These are phyloP conservation scores for Coemansia sp. DNA, from an alignment of 192 early-diverging fungal species.

Conservation along the genomic window DNA sequence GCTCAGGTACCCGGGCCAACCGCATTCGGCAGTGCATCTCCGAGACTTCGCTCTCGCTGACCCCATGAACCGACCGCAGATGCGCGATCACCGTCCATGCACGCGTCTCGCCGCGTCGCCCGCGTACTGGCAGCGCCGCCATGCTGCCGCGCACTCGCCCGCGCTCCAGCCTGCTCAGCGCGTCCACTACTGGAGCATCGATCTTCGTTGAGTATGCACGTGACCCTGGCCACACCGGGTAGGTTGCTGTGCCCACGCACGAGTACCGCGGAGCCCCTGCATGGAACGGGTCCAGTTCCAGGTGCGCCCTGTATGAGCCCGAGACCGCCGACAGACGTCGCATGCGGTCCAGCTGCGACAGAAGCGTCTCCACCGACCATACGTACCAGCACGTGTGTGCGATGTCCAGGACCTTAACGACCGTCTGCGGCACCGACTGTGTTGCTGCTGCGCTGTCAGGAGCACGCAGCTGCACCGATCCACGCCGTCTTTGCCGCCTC, in stretches of 20 bases:
- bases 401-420: conserved; percentile 56
- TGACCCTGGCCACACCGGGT: conserved; percentile 45
- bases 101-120: not conserved
- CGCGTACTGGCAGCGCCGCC: conserved; percentile 35
- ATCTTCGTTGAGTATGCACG: conserved; percentile 42
- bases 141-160: conserved; percentile 28
- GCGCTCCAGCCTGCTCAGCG: conserved; percentile 35
- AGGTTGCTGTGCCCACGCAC: conserved; percentile 38
- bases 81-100: conserved; percentile 48
- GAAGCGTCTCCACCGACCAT: conserved; percentile 67
- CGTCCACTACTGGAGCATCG: conserved; percentile 42
- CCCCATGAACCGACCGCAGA: conserved; percentile 27
- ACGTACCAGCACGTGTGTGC: conserved; percentile 55
- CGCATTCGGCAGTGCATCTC: conserved; percentile 49
- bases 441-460: conserved; percentile 20
- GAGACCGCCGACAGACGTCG: conserved; percentile 58
- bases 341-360: conserved; percentile 66
- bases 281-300: conserved; percentile 43
- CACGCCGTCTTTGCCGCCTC: not conserved
- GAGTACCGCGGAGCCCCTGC: conserved; percentile 34
- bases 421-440: conserved; percentile 34
- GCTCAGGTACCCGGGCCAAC: conserved; percentile 23
- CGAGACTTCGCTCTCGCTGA: conserved; percentile 34
- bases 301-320: conserved; percentile 39
- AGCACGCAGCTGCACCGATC: conserved; percentile 3